A percentile compares a stretch with the other conserved stretches of the same genome.
Conservation (phyloP, 1,284 basidiomycete species). For the Thelephora terrestris region DNA sequence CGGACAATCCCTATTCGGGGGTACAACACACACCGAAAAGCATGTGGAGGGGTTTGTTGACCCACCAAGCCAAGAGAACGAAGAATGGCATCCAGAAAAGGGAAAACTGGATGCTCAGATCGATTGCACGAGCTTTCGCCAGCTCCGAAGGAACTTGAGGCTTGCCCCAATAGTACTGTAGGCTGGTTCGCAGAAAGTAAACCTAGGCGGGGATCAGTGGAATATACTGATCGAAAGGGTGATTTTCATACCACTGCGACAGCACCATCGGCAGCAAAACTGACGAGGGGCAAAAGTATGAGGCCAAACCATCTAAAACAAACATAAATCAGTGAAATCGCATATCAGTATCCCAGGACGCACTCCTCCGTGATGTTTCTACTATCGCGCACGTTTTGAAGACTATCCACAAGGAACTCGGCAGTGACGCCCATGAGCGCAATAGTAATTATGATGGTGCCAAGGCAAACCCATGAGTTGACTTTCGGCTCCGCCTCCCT, state of each 20-base stretch:
- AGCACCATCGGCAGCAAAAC: conserved; percentile 57
- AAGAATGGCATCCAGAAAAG: conserved; percentile 32
- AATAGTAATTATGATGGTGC: conserved; percentile 40
- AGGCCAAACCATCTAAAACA: conserved; percentile 54
- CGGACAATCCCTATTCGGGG: not conserved
- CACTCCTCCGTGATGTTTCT: conserved; percentile 39
- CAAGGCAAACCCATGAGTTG: conserved; percentile 49
- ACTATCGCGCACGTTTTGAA: conserved; percentile 39
- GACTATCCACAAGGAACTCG: conserved; percentile 57
- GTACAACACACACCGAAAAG: conserved; percentile 27
- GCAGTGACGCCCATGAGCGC: conserved; percentile 55
- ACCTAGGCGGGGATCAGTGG: conserved; percentile 16
- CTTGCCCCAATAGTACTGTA: conserved; percentile 11
- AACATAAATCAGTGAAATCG: not conserved
- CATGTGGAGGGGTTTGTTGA: conserved; percentile 23
- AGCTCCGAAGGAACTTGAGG: conserved; percentile 19
- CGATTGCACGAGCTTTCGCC: conserved; percentile 28
- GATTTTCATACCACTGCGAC: conserved; percentile 39
- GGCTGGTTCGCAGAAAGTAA: conserved; percentile 14
- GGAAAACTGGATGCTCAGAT: conserved; percentile 33
- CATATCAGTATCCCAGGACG: conserved; percentile 10
- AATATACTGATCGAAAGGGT: conserved; percentile 19
- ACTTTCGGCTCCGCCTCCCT: conserved; percentile 39
- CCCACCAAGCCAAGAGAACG: conserved; percentile 29
- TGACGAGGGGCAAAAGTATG: conserved; percentile 56